These are phyloP conservation scores for Penicillium alfredii DNA, from an alignment of 495 filamentous ascomycete genomes.

Conservation along the genomic window DNA sequence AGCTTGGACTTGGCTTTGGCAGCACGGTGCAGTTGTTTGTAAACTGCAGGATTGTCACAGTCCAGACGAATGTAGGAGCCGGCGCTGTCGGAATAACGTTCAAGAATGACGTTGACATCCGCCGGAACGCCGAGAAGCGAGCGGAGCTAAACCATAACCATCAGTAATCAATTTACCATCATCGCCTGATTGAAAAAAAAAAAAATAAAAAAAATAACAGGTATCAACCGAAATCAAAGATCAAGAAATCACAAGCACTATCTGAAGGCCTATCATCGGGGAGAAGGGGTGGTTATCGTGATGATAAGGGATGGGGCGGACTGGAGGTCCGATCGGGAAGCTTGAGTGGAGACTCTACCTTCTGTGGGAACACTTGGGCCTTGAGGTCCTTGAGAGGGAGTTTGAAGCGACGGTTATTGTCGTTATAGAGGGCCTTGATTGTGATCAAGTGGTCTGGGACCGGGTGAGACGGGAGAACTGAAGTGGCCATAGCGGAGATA, in stretches of 20 bases:
- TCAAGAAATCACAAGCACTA: neutral
- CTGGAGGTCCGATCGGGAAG: slow-evolving; percentile 25
- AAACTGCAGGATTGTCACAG: slow-evolving; percentile 68
- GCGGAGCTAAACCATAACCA: slow-evolving; percentile 57
- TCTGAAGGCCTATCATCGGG: neutral
- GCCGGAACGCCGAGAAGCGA: slow-evolving; percentile 62
- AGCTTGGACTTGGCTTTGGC: slow-evolving; percentile 99
- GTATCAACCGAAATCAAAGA: too few relatives aligned
- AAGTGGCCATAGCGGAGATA: slow-evolving; percentile 36
- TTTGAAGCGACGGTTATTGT: slow-evolving; percentile 81
- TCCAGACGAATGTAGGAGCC: slow-evolving; percentile 74
- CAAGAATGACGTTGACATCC: slow-evolving; percentile 65
- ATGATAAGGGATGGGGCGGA: slow-evolving; percentile 21
- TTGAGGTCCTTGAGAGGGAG: slow-evolving; percentile 82
- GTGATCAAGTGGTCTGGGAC: slow-evolving; percentile 72
- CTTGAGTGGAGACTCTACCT: slow-evolving; percentile 61
- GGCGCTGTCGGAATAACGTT: slow-evolving; percentile 95
- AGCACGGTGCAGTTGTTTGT: slow-evolving; percentile 94
- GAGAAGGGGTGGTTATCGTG: slow-evolving; percentile 6
- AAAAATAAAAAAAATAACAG: too few relatives aligned
- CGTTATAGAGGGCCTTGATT: slow-evolving; percentile 70
- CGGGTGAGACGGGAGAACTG: slow-evolving; percentile 22
- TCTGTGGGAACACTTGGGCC: slow-evolving; percentile 66
- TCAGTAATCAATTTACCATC: slow-evolving; percentile 17
- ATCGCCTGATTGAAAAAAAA: too few relatives aligned